Evolutionary conservation across 148 eudicot species (phyloP).

Genomic region (Camellia japonica): DNA sequence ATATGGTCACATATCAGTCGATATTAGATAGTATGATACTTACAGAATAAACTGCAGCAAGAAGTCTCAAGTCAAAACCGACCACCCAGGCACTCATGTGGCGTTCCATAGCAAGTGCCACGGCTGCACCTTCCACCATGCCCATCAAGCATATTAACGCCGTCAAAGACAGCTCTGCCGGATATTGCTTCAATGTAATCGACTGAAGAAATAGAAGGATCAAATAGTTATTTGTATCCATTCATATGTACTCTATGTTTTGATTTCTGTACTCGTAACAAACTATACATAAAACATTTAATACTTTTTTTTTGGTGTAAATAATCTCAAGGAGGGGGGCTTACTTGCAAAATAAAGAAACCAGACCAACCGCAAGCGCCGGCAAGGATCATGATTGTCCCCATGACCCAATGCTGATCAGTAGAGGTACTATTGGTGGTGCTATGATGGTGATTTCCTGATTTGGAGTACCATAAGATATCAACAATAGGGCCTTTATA

Average conservation of each 20-base stretch:
- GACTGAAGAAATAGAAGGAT: conserved; percentile 29
- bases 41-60: conserved; percentile 63
- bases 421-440: conserved; percentile 17
- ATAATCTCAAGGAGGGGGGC: not conserved
- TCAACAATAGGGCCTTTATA: conserved; percentile 67
- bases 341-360: conserved; percentile 62
- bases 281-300: too few relatives aligned
- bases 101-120: conserved; percentile 44
- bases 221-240: not conserved
- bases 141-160: conserved; percentile 50
- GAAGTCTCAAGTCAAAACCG: conserved; percentile 59
- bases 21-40: conserved; percentile 12
- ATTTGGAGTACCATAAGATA: conserved; percentile 29
- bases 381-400: conserved; percentile 46
- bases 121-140: conserved; percentile 48
- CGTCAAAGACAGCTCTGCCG: conserved; percentile 54
- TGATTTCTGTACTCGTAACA: too few relatives aligned
- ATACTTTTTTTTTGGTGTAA: too few relatives aligned
- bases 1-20: not conserved
- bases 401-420: conserved; percentile 50
- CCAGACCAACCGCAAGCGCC: conserved; percentile 51
- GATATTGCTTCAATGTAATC: conserved; percentile 56
- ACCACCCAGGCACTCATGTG: conserved; percentile 47
- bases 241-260: not conserved
- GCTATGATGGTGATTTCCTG: conserved; percentile 12